Conservation (phyloP, 2,329 filamentous ascomycete species). For the Torrubiellomyces zombiae region DNA sequence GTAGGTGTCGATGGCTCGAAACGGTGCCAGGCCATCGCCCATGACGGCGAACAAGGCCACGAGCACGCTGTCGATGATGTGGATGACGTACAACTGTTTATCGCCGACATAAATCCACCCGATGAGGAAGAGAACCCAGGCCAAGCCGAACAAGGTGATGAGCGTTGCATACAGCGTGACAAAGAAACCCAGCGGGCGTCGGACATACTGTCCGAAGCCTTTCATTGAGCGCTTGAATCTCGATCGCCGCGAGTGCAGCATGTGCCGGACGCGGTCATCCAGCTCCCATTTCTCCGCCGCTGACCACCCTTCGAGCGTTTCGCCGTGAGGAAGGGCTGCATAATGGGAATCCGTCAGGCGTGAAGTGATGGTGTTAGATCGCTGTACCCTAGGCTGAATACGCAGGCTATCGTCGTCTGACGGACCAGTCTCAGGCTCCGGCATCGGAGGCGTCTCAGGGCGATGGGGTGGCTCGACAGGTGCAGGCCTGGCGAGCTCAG, state of each 20-base stretch:
- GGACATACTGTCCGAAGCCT: constrained; percentile 67
- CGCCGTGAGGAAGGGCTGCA: constrained; percentile 62
- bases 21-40: constrained; percentile 55
- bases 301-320: constrained; percentile 57
- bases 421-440: neutral
- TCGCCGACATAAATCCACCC: constrained; percentile 75
- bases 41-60: constrained; percentile 56
- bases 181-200: constrained; percentile 61
- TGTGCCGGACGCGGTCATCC: constrained; percentile 75
- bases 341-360: constrained; percentile 54
- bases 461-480: constrained; percentile 7
- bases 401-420: no score
- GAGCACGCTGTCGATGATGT: constrained; percentile 54
- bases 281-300: constrained; percentile 58
- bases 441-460: constrained; percentile 1
- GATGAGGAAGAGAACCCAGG: constrained; percentile 84
- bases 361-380: constrained; percentile 46
- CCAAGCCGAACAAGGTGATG: constrained; percentile 70
- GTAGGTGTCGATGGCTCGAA: constrained; percentile 68
- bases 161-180: constrained; percentile 71
- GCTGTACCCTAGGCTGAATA: no score
- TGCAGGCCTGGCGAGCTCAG: constrained; percentile 5
- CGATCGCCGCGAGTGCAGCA: constrained; percentile 66
- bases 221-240: constrained; percentile 66
- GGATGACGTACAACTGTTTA: constrained; percentile 50